Conservation (phyloP, 345 rosid species). For the Arabis alpina region DNA sequence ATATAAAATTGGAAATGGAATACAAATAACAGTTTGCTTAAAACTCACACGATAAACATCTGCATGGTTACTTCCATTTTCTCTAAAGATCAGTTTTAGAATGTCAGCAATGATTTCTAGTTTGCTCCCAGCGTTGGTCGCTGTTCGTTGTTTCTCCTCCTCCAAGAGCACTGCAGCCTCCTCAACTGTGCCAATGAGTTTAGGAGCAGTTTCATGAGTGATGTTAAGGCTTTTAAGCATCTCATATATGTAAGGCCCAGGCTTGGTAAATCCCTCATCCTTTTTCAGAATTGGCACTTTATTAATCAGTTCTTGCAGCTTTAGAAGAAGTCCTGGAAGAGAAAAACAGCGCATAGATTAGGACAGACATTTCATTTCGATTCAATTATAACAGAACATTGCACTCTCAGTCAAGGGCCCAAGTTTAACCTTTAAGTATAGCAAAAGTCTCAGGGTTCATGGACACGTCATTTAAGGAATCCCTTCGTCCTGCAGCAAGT, state of each 20-base stretch:
- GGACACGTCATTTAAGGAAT: slow-evolving; percentile 66
- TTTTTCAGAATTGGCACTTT: slow-evolving; percentile 75
- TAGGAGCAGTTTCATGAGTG: slow-evolving; percentile 72
- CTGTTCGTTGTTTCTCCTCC: slow-evolving; percentile 70
- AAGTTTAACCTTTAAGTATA: slow-evolving; percentile 74
- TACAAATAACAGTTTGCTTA: slow-evolving; percentile 26
- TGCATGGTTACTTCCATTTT: slow-evolving; percentile 60
- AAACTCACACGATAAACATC: slow-evolving; percentile 77
- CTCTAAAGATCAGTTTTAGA: slow-evolving; percentile 75
- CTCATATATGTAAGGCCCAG: slow-evolving; percentile 89
- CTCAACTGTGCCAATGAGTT: slow-evolving; percentile 71
- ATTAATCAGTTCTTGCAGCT: slow-evolving; percentile 84
- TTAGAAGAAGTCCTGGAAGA: slow-evolving; percentile 82
- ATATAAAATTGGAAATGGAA: not conserved
- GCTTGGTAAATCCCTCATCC: slow-evolving; percentile 88
- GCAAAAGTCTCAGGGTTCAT: slow-evolving; percentile 86
- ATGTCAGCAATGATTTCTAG: slow-evolving; percentile 76
- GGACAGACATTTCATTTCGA: not conserved
- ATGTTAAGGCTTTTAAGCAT: slow-evolving; percentile 81
- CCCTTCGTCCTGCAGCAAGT: slow-evolving; percentile 66
- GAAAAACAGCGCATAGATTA: slow-evolving; percentile 26
- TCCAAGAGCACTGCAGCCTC: slow-evolving; percentile 73
- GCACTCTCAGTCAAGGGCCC: slow-evolving; percentile 17
- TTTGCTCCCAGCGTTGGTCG: slow-evolving; percentile 57
- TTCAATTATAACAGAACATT: slow-evolving; percentile 14